Percentiles rank a stretch among this genome's conserved stretches.
Evolutionary conservation across 2,329 filamentous ascomycete species (phyloP).

Genomic region (Grosmannia clavigera): DNA sequence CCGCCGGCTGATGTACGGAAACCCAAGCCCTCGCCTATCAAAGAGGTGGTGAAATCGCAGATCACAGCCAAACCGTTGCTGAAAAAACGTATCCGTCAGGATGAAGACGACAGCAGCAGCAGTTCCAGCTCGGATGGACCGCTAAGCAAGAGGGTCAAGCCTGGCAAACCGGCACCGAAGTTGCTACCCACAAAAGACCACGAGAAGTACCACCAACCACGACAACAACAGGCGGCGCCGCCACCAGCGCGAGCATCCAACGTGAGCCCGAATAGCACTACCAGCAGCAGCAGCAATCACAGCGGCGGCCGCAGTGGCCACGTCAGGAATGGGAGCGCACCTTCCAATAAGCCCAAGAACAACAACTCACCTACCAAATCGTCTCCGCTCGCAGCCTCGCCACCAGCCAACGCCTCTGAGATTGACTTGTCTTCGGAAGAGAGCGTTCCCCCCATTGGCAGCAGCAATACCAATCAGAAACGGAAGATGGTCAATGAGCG

Average conservation of each 20-base stretch:
- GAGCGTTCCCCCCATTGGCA: conserved; percentile 16
- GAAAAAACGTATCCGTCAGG: conserved; percentile 40
- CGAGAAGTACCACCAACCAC: background rate
- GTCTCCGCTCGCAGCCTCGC: conserved; percentile 52
- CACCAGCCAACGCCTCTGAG: conserved; percentile 53
- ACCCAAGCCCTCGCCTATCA: conserved; percentile 5
- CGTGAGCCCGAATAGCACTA: conserved; percentile 23
- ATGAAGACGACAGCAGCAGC: conserved; percentile 41
- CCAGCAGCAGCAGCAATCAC: conserved; percentile 3
- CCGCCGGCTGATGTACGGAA: conserved; percentile 12
- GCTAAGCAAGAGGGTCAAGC: conserved; percentile 44
- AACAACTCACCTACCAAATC: conserved; percentile 47
- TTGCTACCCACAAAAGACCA: conserved; percentile 1
- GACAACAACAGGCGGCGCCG: background rate
- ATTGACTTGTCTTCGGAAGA: conserved; percentile 29
- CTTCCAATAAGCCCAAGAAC: conserved; percentile 28
- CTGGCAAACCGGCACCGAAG: conserved; percentile 15
- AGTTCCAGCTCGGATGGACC: conserved; percentile 49
- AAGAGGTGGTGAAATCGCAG: conserved; percentile 9
- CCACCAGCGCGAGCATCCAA: conserved; percentile 23
- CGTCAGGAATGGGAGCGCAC: background rate
- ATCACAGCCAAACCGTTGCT: conserved; percentile 20
- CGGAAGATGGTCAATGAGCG: conserved; percentile 23
- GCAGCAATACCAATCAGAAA: conserved; percentile 25
- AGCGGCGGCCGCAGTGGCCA: background rate